A percentile compares a stretch with the other conserved stretches of the same genome.
These are phyloP conservation scores for Neofusicoccum umdonicola DNA, from an alignment of 2,329 filamentous ascomycete species.

Conservation along the genomic window DNA sequence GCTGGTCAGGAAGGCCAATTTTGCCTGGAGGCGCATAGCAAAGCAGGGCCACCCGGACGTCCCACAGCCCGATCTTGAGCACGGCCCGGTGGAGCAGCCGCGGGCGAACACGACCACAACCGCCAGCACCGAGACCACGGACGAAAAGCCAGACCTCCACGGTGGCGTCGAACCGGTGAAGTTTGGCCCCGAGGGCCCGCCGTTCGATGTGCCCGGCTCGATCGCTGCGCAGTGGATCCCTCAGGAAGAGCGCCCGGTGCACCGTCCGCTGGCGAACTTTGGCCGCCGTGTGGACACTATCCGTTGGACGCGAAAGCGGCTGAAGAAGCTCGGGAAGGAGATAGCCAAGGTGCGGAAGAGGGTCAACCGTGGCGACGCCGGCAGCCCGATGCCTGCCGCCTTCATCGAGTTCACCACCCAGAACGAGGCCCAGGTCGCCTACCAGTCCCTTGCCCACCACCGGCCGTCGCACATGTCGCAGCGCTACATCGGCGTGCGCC, in stretches of 20 bases:
- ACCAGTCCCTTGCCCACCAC: slow-evolving; percentile 86
- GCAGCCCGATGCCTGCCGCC: slow-evolving; percentile 73
- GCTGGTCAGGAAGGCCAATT: neutral
- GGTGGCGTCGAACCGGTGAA: neutral
- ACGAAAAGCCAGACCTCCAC: neutral
- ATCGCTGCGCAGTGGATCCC: slow-evolving; percentile 12
- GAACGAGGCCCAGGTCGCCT: slow-evolving; percentile 96
- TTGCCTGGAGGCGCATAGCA: neutral
- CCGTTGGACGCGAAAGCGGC: slow-evolving; percentile 4
- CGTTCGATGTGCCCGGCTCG: slow-evolving; percentile 2
- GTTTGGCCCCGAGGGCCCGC: neutral
- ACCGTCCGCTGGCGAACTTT: slow-evolving; percentile 4
- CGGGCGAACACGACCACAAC: neutral
- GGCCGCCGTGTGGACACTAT: slow-evolving; percentile 3
- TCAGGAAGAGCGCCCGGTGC: neutral
- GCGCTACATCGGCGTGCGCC: slow-evolving; percentile 84
- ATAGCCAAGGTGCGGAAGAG: slow-evolving; percentile 87
- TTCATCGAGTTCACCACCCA: slow-evolving; percentile 99
- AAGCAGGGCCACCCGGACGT: slow-evolving; percentile 2
- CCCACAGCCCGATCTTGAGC: neutral
- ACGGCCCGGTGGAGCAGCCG: neutral
- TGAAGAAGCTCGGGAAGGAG: slow-evolving; percentile 70
- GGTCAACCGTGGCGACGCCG: slow-evolving; percentile 75
- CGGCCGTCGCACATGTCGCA: slow-evolving; percentile 91
- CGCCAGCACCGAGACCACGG: neutral